phyloP scores from a whole-genome alignment of 768 basidiomycete species.

The Phaffia australis region DNA sequence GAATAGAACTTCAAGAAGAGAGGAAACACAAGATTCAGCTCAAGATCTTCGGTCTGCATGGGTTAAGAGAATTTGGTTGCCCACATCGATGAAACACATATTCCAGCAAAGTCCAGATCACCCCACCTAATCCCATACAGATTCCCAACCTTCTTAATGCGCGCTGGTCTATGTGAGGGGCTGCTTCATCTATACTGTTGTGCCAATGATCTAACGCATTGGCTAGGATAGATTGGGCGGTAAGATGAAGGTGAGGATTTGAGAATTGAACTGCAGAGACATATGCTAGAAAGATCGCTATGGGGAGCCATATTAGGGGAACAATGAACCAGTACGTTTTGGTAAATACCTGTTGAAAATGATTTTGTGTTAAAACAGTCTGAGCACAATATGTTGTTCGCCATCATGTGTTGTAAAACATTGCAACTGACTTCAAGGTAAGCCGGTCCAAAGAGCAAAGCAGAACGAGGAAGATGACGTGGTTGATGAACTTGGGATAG shows the following conservation, averaged over 20 bases:
- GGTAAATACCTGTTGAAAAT: no score
- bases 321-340: slow-evolving; percentile 67
- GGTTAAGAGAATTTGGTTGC: background rate
- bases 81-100: background rate
- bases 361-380: no score
- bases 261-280: slow-evolving; percentile 48
- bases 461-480: slow-evolving; percentile 68
- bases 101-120: background rate
- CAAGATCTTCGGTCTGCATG: background rate
- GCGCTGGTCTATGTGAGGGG: background rate
- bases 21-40: slow-evolving; percentile 10
- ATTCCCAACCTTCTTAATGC: background rate
- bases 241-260: slow-evolving; percentile 29
- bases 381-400: no score
- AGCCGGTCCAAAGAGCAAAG: slow-evolving; percentile 56
- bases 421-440: slow-evolving; percentile 60
- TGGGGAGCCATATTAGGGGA: slow-evolving; percentile 81
- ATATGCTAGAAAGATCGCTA: slow-evolving; percentile 63
- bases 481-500: slow-evolving; percentile 95
- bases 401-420: no score
- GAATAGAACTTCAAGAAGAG: slow-evolving; percentile 90
- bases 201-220: no score
- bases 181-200: no score
- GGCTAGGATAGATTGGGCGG: background rate
- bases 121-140: background rate